Percentiles rank a stretch among this genome's conserved stretches.
phyloP scores from a whole-genome alignment of 495 filamentous ascomycete genomes.

The Penicillium crystallinum region DNA sequence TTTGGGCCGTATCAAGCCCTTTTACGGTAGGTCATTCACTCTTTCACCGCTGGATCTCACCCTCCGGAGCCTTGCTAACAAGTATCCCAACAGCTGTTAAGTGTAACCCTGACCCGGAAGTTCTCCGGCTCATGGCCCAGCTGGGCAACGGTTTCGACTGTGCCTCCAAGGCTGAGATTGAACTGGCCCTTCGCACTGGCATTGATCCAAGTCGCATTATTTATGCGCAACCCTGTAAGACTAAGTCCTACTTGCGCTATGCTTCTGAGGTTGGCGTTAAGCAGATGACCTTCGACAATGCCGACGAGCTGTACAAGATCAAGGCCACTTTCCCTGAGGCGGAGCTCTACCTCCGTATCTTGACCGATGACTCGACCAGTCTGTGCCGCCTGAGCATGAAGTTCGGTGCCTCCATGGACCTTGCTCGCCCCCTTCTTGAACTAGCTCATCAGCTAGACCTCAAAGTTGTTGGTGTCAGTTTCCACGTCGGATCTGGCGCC shows the following conservation, averaged over 20 bases:
- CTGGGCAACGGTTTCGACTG: constrained; percentile 97
- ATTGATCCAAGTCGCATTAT: constrained; percentile 91
- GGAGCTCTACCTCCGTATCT: constrained; percentile 86
- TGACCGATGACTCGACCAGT: constrained; percentile 92
- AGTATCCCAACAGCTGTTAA: constrained; percentile 70
- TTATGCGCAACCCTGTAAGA: constrained; percentile 99
- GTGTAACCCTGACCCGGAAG: constrained; percentile 90
- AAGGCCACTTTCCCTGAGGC: constrained; percentile 83
- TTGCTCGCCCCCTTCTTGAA: constrained; percentile 68
- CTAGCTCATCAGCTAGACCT: constrained; percentile 84
- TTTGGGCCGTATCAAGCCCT: constrained; percentile 86
- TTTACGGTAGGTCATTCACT: constrained; percentile 72
- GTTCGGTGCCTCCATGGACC: constrained; percentile 86
- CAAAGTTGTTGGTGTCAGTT: constrained; percentile 93
- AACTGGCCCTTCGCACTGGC: constrained; percentile 77
- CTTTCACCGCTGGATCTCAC: background rate
- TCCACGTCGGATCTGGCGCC: constrained; percentile 95
- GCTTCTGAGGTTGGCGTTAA: constrained; percentile 78
- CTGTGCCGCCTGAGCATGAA: constrained; percentile 93
- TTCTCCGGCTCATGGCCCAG: constrained; percentile 78
- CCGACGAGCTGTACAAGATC: constrained; percentile 97
- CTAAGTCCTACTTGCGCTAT: constrained; percentile 91
- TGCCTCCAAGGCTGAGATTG: constrained; percentile 94
- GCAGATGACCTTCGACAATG: constrained; percentile 99
- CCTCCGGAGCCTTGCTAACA: background rate